Conservation (phyloP, 2,329 filamentous ascomycete genomes). For the Furcasterigmium furcatum region DNA sequence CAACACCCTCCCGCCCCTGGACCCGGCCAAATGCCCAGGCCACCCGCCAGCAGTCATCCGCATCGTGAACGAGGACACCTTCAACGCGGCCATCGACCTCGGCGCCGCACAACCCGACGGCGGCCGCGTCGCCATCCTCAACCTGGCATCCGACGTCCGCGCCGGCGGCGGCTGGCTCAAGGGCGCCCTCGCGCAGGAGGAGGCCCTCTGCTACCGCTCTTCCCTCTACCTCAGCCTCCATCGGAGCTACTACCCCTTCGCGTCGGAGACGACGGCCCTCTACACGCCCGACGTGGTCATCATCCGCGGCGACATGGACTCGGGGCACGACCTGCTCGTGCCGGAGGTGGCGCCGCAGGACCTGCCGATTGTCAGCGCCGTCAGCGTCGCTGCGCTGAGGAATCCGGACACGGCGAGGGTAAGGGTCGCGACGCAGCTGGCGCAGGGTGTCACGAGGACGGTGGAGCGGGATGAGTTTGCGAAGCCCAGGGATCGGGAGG, state of each 20-base stretch:
- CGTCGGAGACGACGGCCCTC: constrained; percentile 40
- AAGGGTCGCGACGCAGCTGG: constrained; percentile 11
- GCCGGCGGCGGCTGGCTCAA: constrained; percentile 63
- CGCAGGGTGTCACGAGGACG: constrained; percentile 8
- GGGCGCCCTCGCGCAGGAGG: constrained; percentile 65
- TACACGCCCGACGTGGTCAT: constrained; percentile 60
- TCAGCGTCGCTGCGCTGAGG: constrained; percentile 57
- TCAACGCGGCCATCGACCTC: constrained; percentile 50
- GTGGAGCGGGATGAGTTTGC: constrained; percentile 34
- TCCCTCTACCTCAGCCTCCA: constrained; percentile 47
- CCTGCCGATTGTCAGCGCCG: constrained; percentile 52
- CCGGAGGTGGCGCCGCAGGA: constrained; percentile 22
- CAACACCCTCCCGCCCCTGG: constrained; percentile 33
- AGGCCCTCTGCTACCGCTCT: constrained; percentile 64
- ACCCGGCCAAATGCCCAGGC: constrained; percentile 36
- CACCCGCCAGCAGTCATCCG: constrained; percentile 31
- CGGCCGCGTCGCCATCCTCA: constrained; percentile 55
- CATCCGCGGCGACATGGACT: constrained; percentile 46
- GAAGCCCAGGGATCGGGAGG: constrained; percentile 37
- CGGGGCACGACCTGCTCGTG: constrained; percentile 42
- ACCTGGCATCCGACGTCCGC: constrained; percentile 56
- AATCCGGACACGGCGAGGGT: constrained; percentile 27
- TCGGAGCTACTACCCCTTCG: constrained; percentile 49
- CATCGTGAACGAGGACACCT: constrained; percentile 54
- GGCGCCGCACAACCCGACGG: constrained; percentile 15